Conservation (phyloP, 1,284 basidiomycete genomes). For the Cryptococcus sp. region DNA sequence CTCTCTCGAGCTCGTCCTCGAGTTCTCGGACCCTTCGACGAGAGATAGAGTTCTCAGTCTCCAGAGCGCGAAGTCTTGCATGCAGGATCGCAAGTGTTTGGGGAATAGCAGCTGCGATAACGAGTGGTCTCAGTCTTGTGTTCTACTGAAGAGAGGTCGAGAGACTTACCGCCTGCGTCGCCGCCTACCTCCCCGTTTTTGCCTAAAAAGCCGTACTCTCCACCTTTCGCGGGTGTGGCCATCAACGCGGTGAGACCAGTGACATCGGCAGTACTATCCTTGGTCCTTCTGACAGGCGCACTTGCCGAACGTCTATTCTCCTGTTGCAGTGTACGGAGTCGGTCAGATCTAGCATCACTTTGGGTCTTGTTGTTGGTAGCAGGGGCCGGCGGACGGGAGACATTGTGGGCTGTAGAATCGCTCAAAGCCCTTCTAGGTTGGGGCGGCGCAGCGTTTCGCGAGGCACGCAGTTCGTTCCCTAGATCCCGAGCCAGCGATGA, state of each 20-base stretch:
- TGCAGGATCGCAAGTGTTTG: conserved; percentile 43
- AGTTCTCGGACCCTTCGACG: conserved; percentile 75
- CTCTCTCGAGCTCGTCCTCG: conserved; percentile 68
- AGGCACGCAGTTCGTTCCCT: conserved; percentile 20
- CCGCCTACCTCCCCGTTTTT: conserved; percentile 43
- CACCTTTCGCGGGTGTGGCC: conserved; percentile 50
- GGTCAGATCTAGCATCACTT: conserved; percentile 3
- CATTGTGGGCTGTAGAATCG: conserved; percentile 37
- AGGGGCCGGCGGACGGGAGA: conserved; percentile 10
- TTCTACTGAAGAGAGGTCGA: not conserved
- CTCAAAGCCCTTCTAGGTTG: conserved; percentile 27
- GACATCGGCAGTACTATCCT: conserved; percentile 36
- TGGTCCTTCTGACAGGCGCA: conserved; percentile 18
- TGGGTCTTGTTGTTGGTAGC: not conserved
- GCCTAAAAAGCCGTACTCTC: conserved; percentile 31
- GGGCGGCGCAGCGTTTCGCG: conserved; percentile 3
- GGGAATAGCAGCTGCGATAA: conserved; percentile 25
- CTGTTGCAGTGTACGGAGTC: conserved; percentile 17
- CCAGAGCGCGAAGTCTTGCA: conserved; percentile 57
- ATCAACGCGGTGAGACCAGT: conserved; percentile 51
- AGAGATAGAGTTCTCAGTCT: conserved; percentile 77
- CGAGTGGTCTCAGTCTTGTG: not conserved
- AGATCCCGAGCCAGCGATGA: conserved; percentile 23
- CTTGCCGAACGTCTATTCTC: conserved; percentile 23
- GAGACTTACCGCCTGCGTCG: conserved; percentile 31